Conservation (phyloP, 140 eudicot genomes). For the Stevia rebaudiana region DNA sequence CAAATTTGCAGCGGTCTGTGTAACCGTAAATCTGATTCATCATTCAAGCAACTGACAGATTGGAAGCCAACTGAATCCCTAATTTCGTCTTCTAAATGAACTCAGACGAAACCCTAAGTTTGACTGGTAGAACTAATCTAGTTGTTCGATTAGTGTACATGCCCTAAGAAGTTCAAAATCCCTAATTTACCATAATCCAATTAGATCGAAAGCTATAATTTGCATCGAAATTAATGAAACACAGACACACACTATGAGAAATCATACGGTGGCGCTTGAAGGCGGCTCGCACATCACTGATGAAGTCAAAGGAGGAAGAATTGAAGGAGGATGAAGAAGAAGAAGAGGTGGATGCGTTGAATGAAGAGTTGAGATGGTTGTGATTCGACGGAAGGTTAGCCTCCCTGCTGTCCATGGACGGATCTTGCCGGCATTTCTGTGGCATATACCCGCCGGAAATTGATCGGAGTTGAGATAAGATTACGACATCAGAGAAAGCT, state of each 20-base stretch:
- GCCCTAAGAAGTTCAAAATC: not conserved
- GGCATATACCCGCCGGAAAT: constrained; percentile 12
- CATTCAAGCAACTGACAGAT: not conserved
- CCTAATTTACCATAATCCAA: constrained; percentile 16
- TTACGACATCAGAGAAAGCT: constrained; percentile 1
- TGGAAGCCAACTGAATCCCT: not conserved
- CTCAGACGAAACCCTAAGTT: constrained; percentile 15
- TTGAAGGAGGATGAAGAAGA: constrained; percentile 58
- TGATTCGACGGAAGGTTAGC: constrained; percentile 50
- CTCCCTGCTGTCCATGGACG: constrained; percentile 63
- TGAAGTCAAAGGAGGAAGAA: constrained; percentile 54
- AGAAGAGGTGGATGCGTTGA: constrained; percentile 34
- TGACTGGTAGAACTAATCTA: not conserved
- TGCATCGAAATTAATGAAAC: not conserved
- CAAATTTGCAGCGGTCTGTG: not conserved
- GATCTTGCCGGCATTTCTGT: constrained; percentile 59
- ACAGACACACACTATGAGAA: not conserved
- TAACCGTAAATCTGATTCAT: constrained; percentile 4
- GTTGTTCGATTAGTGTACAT: not conserved
- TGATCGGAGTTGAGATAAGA: constrained; percentile 1
- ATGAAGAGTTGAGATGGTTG: constrained; percentile 30
- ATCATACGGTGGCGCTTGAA: constrained; percentile 79
- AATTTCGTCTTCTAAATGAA: not conserved
- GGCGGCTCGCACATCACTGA: constrained; percentile 76
- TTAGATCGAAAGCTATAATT: not conserved